Base-by-base conservation (phyloP, 2,329 filamentous ascomycete genomes). In the Hypomyces rosellus region DNA sequence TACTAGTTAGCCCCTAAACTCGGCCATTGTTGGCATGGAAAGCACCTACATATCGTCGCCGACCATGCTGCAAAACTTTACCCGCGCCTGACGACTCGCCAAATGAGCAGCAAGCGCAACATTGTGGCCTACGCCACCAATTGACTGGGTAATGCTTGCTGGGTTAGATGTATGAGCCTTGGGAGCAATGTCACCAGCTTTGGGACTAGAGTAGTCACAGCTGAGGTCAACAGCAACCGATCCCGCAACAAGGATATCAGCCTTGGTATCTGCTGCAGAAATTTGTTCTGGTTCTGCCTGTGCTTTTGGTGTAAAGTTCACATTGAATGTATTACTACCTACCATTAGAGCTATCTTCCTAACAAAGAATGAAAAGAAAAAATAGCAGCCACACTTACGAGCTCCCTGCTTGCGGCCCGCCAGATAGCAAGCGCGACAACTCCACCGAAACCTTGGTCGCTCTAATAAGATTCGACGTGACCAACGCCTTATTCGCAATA, bases 121-220 rank as follows among this genome's bases (percentile, higher is more conserved):
- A 61, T 97, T 97, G 62, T 90, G 85, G 6, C 89, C 93, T 7
- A 97, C 93, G 6, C 93, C 93, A 12, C 93, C 93, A 7, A 96
- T 79, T 1, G 86, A 88, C 63, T 95, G 89, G 34, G 73, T 82
- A 56, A 96, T 95, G 13, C 75, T 73, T 7, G 90, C 83, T 45
- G 88, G 88, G 61, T 97, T 97, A 0, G 92, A 97, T 1, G 90
- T 96, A 53, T 91, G 80, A 36, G 84, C 73, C 46, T 77, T 71
- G 5, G 83, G 77, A 4, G 68, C 65, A 5, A 48, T 50, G 18
- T 64, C 58, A 8, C 59, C 62, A 2, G 61, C 50, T 37, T 58
- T 63, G 38, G 59, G 48, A 16, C 57, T 53, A 14, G 58, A 54
- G 57, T 85, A 93, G 65, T 96, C 87, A 72, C 92, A 96, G 57